Base-by-base conservation (phyloP, 192 early-diverging fungal species). In the Rhizoclosmatium globosum region DNA sequence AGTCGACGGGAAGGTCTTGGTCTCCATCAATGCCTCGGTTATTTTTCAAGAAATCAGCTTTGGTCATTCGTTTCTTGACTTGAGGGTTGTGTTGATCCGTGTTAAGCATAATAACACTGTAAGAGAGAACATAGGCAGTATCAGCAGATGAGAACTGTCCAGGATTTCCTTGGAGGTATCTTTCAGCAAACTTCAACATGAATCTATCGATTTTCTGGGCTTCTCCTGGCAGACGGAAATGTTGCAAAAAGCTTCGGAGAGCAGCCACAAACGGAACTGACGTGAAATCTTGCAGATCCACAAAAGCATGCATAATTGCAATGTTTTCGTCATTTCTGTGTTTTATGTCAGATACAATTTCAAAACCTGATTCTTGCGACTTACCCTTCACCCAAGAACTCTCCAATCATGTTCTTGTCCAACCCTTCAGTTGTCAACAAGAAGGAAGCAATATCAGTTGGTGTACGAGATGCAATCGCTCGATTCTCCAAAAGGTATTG, bases 71-170 rank as follows among this genome's bases (percentile, higher is more conserved):
- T 45, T 85, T 85, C 82, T 92, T 93, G 61, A 97, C 94, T 83
- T 94, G 95, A 59, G 88, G 93, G 85, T 94, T 98, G 81, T 99
- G 95, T 85, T 95, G 94, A 89, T 99, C 98, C 1, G 97, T 98
- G 81, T 99, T 99, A 72, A 99, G 87, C 96, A 99, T 96, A 64
- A 99, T 95, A n/a, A 98, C 89, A 1, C 96, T 93, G 71, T 93
- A 99, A 0, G 96, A 86, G 47, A 99, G 87, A 38, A 99, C 89
- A 76, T 93, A 96, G 2, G 94, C 92, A 21, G 94, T 94, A 50
- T 97, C 93, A 61, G 90, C 87, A 64, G 84, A 91, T 7, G 91
- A 92, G 79, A 98, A 89, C 15, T 91, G 86, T 7, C 82, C 81
- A 1, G 94, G 93, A 68, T 97, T 96, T 64, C 90, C 92, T 73